Evolutionary conservation across 169 alveolate genomes (phyloP).

Genomic region (Neospora caninum): DNA sequence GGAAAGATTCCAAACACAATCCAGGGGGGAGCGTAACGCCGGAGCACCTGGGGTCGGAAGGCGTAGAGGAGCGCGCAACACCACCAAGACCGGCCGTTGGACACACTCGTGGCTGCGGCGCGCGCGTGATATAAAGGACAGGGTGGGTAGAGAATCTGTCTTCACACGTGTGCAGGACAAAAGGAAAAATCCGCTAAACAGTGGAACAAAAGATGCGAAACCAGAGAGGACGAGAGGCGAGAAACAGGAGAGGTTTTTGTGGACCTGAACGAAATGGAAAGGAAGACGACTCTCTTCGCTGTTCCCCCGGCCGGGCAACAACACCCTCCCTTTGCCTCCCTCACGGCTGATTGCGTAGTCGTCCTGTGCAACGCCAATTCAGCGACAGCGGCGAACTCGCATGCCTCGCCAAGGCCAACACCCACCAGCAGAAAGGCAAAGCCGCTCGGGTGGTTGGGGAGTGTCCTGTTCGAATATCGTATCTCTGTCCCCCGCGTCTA

Average conservation of each 20-base stretch:
- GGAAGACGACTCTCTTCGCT: neutral
- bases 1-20: neutral
- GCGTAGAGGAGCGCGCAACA: too few species aligned
- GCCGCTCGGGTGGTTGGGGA: too few species aligned
- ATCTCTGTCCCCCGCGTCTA: too few species aligned
- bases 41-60: slow-evolving; percentile 9
- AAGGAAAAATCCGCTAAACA: neutral
- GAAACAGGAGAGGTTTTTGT: neutral
- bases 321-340: neutral
- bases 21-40: neutral
- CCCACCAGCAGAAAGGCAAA: too few species aligned
- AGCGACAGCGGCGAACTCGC: neutral
- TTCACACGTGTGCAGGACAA: neutral
- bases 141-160: neutral
- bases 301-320: neutral
- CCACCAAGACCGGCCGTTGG: neutral
- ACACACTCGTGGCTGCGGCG: neutral
- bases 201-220: neutral
- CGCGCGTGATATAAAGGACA: neutral
- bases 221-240: neutral
- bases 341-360: neutral
- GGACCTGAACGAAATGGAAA: neutral
- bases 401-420: neutral
- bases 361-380: neutral
- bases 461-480: too few species aligned